These are phyloP conservation scores for Blastocystis sp. DNA, from an alignment of 352 stramenopile genomes.

Conservation along the genomic window DNA sequence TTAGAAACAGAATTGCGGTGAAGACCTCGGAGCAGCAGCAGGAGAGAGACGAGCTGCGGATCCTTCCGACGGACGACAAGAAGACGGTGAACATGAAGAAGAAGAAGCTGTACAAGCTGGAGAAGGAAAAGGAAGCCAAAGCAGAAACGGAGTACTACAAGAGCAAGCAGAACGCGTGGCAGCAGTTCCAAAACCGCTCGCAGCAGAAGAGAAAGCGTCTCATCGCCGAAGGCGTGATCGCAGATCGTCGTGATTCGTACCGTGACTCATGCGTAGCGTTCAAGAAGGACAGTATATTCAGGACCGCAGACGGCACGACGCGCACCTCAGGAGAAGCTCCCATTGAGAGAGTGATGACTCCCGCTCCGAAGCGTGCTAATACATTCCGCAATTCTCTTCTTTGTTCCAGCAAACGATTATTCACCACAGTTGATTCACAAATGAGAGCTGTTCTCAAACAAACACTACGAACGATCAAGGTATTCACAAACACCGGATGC, in stretches of 20 bases:
- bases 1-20: slow-evolving; percentile 22
- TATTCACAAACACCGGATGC: neutral
- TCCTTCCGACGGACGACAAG: slow-evolving; percentile 59
- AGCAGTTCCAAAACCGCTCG: slow-evolving; percentile 50
- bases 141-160: slow-evolving; percentile 52
- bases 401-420: neutral
- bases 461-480: neutral
- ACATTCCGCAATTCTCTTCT: neutral
- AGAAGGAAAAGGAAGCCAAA: slow-evolving; percentile 41
- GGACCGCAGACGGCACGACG: slow-evolving; percentile 4
- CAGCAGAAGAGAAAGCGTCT: slow-evolving; percentile 42
- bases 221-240: slow-evolving; percentile 30
- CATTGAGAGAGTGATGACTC: slow-evolving; percentile 35
- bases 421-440: too few relatives aligned
- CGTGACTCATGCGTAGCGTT: neutral
- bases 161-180: slow-evolving; percentile 51
- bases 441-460: too few relatives aligned
- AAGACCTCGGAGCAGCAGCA: neutral
- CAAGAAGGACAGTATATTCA: slow-evolving; percentile 62
- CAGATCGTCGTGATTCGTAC: slow-evolving; percentile 3
- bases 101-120: slow-evolving; percentile 14
- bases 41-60: slow-evolving; percentile 5
- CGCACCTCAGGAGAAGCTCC: slow-evolving; percentile 35
- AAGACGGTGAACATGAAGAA: slow-evolving; percentile 61
- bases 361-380: slow-evolving; percentile 29